Evolutionary conservation across 2,329 filamentous ascomycete species (phyloP).

Genomic region (Nannizziopsis arthrosporioides): DNA sequence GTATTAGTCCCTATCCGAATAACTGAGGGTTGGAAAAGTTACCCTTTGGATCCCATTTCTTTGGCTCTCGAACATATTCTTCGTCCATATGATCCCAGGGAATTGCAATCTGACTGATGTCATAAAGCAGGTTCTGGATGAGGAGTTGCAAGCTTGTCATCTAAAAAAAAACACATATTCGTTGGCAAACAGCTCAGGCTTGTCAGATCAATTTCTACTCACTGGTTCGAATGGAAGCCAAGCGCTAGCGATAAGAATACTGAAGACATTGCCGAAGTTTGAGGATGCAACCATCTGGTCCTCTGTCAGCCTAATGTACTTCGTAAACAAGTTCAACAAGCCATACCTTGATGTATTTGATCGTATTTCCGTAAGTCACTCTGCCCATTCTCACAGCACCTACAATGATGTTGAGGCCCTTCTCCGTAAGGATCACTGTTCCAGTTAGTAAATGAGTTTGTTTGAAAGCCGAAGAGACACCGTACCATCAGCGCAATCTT

Average conservation of each 20-base stretch:
- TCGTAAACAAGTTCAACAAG: background rate
- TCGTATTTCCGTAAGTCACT: slow-evolving; percentile 1
- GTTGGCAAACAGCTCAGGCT: background rate
- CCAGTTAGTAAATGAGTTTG: background rate
- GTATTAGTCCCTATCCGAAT: background rate
- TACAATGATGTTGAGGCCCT: slow-evolving; percentile 3
- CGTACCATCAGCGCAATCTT: slow-evolving; percentile 5
- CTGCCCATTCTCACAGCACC: slow-evolving; percentile 3
- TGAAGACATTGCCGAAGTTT: slow-evolving; percentile 3
- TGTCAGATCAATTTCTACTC: background rate
- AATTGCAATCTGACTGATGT: slow-evolving; percentile 4
- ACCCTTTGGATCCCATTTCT: slow-evolving; percentile 2
- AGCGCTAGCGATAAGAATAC: slow-evolving; percentile 1
- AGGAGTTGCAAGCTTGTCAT: slow-evolving; percentile 6
- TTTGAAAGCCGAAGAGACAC: background rate
- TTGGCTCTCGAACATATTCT: background rate
- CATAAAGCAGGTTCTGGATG: slow-evolving; percentile 1
- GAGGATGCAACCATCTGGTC: slow-evolving; percentile 2
- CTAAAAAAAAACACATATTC: background rate
- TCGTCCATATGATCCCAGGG: slow-evolving; percentile 5
- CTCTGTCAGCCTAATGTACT: background rate
- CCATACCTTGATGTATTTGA: slow-evolving; percentile 4
- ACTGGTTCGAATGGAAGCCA: slow-evolving; percentile 7
- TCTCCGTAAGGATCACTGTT: slow-evolving; percentile 2
- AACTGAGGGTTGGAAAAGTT: background rate